phyloP scores from a whole-genome alignment of 495 filamentous ascomycete species.

The Corynascus novoguineensis region DNA sequence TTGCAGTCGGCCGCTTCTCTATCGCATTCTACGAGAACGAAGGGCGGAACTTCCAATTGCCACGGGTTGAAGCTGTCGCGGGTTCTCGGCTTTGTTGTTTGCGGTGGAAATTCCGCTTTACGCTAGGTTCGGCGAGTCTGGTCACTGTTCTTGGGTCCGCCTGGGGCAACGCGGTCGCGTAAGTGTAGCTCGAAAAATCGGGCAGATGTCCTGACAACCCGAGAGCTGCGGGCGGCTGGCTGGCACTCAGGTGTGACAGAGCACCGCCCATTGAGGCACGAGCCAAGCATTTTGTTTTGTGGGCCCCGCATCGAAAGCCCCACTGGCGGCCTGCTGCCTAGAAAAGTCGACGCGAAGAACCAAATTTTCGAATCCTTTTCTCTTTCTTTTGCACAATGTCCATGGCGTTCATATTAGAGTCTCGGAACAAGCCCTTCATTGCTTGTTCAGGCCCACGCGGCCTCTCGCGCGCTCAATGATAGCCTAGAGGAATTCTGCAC shows the following conservation, averaged over 20 bases:
- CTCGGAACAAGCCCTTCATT: constrained; percentile 92
- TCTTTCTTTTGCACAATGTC: constrained; percentile 67
- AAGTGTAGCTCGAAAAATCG: constrained; percentile 27
- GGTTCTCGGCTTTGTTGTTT: neutral
- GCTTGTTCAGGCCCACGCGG: constrained; percentile 84
- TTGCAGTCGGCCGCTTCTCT: neutral
- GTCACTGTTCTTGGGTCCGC: neutral
- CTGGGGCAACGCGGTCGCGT: constrained; percentile 16
- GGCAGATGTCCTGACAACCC: constrained; percentile 7
- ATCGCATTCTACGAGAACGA: neutral
- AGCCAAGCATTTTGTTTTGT: neutral
- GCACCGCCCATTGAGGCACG: neutral
- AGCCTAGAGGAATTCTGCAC: constrained; percentile 74
- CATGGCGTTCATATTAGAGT: constrained; percentile 99
- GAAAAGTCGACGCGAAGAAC: constrained; percentile 9
- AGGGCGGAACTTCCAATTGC: neutral
- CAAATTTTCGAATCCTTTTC: constrained; percentile 35
- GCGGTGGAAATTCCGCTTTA: neutral
- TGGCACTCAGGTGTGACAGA: neutral
- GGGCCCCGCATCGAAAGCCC: neutral
- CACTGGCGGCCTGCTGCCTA: constrained; percentile 1
- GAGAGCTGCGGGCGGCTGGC: constrained; percentile 9
- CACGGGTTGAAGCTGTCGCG: neutral
- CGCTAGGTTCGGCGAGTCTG: neutral
- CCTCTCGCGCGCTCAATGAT: constrained; percentile 98